Conservation (phyloP, 306 rosid genomes). For the Cucumis cinereus region DNA sequence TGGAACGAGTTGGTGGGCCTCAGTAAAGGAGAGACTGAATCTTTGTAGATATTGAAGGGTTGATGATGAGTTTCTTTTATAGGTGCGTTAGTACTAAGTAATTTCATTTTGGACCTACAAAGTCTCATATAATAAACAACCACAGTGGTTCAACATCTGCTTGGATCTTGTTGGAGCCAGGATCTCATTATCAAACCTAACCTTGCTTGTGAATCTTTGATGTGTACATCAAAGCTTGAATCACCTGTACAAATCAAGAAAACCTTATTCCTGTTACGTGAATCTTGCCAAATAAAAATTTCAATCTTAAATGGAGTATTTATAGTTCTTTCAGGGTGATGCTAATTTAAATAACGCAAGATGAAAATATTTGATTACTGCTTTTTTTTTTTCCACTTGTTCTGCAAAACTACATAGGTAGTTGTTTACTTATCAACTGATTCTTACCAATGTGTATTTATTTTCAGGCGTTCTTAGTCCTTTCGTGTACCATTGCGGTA, state of each 20-base stretch:
- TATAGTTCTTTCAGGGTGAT: not conserved
- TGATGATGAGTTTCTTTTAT: not conserved
- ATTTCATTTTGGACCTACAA: not conserved
- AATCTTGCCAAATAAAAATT: not conserved
- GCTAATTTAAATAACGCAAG: not conserved
- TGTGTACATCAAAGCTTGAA: not conserved
- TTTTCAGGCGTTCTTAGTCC: slow-evolving; percentile 42
- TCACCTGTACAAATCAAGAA: not conserved
- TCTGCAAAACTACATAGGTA: not conserved
- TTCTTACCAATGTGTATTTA: not conserved
- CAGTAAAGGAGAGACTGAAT: not conserved
- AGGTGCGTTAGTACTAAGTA: not conserved
- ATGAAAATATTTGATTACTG: not conserved
- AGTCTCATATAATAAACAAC: not conserved
- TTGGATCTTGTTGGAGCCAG: not conserved
- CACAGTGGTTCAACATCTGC: not conserved
- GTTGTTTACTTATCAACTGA: not conserved
- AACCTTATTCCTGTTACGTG: not conserved
- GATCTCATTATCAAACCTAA: not conserved
- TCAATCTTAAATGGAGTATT: not conserved
- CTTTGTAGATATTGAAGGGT: not conserved
- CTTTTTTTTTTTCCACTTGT: not conserved
- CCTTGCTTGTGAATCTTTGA: not conserved
- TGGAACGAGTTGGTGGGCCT: not conserved
- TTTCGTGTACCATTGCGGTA: slow-evolving; percentile 67